A percentile compares a stretch with the other conserved stretches of the same genome.
These are phyloP conservation scores for Polyporus tsugae DNA, from an alignment of 1,284 basidiomycete species.

Conservation along the genomic window DNA sequence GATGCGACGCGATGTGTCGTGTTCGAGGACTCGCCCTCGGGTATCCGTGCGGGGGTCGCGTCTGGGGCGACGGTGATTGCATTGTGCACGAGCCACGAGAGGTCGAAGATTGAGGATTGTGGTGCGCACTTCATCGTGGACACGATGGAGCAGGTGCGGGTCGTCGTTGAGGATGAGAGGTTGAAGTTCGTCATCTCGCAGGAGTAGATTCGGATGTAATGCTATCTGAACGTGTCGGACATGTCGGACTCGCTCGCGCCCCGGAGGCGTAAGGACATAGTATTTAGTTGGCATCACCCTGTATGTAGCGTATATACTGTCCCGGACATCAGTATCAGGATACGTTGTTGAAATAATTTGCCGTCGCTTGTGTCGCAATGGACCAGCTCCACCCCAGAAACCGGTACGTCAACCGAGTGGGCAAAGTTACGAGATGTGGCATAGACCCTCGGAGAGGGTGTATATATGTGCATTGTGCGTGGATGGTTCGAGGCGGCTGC, in stretches of 20 bases:
- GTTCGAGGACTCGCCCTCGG: conserved; percentile 80
- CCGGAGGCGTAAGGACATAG: not conserved
- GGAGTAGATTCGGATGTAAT: not conserved
- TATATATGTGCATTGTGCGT: too few relatives aligned
- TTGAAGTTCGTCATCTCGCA: conserved; percentile 46
- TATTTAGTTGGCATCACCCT: not conserved
- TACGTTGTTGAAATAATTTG: too few relatives aligned
- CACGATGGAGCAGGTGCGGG: conserved; percentile 62
- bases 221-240: not conserved
- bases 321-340: too few relatives aligned
- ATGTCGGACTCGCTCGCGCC: not conserved
- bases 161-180: conserved; percentile 49
- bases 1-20: conserved; percentile 67
- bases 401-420: too few relatives aligned
- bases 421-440: too few relatives aligned
- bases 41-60: conserved; percentile 76
- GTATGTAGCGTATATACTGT: not conserved
- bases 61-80: conserved; percentile 80
- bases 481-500: not conserved
- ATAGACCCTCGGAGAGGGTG: too few relatives aligned
- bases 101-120: conserved; percentile 51
- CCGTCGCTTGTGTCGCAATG: too few relatives aligned
- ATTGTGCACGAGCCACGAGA: conserved; percentile 73
- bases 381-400: too few relatives aligned
- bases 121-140: conserved; percentile 60